Percentiles rank a stretch among this genome's conserved stretches.
These are phyloP conservation scores for Aureobasidium sp. DNA, from an alignment of 2,329 filamentous ascomycete genomes.

Conservation along the genomic window DNA sequence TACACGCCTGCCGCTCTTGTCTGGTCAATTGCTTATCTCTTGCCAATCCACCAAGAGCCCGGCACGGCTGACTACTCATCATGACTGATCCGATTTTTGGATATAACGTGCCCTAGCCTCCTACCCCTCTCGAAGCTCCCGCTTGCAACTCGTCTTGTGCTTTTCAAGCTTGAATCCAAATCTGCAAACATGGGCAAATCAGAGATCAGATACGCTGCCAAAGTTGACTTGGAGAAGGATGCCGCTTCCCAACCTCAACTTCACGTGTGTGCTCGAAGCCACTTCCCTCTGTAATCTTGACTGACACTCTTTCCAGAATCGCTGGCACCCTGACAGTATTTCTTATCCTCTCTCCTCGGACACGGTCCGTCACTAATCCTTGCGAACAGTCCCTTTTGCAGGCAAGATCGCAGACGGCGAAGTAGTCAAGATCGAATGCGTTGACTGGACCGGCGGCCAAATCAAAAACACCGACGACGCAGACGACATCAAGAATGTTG, in stretches of 20 bases:
- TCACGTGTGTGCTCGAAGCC: constrained; percentile 50
- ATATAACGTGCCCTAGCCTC: not conserved
- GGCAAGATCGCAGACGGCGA: constrained; percentile 73
- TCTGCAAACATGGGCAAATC: constrained; percentile 39
- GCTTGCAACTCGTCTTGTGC: not conserved
- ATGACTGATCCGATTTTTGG: not conserved
- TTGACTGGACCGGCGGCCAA: constrained; percentile 70
- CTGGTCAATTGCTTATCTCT: constrained; percentile 8
- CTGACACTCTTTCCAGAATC: constrained; percentile 57
- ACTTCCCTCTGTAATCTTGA: not conserved
- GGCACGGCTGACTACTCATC: not conserved
- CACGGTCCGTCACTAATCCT: not conserved
- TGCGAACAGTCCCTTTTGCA: constrained; percentile 58
- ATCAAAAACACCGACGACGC: constrained; percentile 84
- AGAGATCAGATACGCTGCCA: constrained; percentile 63
- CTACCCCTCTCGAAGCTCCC: not conserved
- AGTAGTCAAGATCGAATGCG: constrained; percentile 87
- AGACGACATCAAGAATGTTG: constrained; percentile 79
- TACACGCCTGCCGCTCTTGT: constrained; percentile 1
- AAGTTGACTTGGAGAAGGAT: constrained; percentile 65
- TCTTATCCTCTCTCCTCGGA: not conserved
- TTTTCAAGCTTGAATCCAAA: not conserved
- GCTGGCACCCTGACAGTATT: constrained; percentile 87
- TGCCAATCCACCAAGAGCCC: not conserved
- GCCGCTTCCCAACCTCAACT: constrained; percentile 62